Evolutionary conservation across 495 filamentous ascomycete genomes (phyloP).

Genomic region (Tirmania nivea): DNA sequence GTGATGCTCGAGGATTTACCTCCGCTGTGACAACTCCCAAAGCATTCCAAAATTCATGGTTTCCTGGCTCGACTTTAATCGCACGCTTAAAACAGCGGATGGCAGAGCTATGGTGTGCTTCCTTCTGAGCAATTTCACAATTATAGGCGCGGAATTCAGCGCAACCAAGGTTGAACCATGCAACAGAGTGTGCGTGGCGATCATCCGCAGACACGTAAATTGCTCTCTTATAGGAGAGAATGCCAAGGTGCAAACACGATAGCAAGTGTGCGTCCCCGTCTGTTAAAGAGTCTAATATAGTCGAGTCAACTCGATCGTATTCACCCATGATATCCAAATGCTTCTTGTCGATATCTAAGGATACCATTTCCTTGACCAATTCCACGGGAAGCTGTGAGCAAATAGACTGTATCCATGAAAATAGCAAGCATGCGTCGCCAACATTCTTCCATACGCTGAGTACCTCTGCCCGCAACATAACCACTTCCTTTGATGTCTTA

Average conservation of each 20-base stretch:
- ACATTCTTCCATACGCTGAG: conserved; percentile 93
- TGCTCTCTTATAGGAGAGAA: conserved; percentile 71
- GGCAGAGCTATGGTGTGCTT: conserved; percentile 36
- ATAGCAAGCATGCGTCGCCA: conserved; percentile 71
- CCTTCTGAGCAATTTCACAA: conserved; percentile 17
- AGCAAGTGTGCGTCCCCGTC: conserved; percentile 12
- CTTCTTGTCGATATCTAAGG: conserved; percentile 26
- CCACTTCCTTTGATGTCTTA: conserved; percentile 29
- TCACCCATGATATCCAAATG: conserved; percentile 43
- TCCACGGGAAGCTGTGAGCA: conserved; percentile 34
- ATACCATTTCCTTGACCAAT: conserved; percentile 34
- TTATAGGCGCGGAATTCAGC: conserved; percentile 64
- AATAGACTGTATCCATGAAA: conserved; percentile 50
- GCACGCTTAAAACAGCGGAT: conserved; percentile 89
- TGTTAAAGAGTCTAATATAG: conserved; percentile 28
- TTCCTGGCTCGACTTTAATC: conserved; percentile 87
- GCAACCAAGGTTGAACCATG: conserved; percentile 93
- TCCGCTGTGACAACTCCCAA: conserved; percentile 72
- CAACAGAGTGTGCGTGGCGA: conserved; percentile 75
- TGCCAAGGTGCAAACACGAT: conserved; percentile 38
- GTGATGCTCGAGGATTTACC: conserved; percentile 67
- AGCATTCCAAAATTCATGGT: conserved; percentile 94
- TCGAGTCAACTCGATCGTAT: conserved; percentile 43
- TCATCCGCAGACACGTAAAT: conserved; percentile 53
- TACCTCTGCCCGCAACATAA: conserved; percentile 33